These are phyloP conservation scores for Pichia cabralensis DNA, from an alignment of 805 yeast genomes.

Conservation along the genomic window DNA sequence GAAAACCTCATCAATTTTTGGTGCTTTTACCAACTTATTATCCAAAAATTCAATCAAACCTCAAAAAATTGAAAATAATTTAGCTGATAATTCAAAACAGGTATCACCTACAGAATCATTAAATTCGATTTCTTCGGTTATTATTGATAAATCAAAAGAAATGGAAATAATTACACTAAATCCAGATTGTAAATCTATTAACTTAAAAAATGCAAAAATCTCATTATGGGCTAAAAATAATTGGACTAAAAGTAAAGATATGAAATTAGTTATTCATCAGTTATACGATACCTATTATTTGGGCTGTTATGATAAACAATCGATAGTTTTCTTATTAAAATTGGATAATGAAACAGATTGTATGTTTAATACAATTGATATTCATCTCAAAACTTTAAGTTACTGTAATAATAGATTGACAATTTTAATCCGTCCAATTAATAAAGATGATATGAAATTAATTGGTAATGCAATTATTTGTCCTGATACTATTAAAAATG, in stretches of 20 bases:
- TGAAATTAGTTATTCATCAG: neutral
- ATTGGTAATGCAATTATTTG: slow-evolving; percentile 3
- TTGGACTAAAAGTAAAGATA: slow-evolving; percentile 18
- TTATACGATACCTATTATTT: neutral
- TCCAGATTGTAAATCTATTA: neutral
- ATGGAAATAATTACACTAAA: neutral
- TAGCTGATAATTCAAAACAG: neutral
- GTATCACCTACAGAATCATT: slow-evolving; percentile 3
- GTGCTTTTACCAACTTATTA: slow-evolving; percentile 4
- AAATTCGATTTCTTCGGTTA: slow-evolving; percentile 2
- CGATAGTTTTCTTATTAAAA: slow-evolving; percentile 1
- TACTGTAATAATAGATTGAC: slow-evolving; percentile 3
- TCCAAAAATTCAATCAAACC: neutral
- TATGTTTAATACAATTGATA: slow-evolving; percentile 9
- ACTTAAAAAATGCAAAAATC: slow-evolving; percentile 16
- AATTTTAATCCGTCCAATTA: slow-evolving; percentile 9
- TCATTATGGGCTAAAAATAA: slow-evolving; percentile 19
- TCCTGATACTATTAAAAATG: slow-evolving; percentile 2
- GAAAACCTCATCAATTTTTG: slow-evolving; percentile 21
- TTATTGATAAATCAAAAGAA: neutral
- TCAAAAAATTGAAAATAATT: neutral
- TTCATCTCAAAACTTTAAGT: slow-evolving; percentile 10
- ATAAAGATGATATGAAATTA: neutral
- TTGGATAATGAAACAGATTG: slow-evolving; percentile 3
- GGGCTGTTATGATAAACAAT: neutral